Base-by-base conservation (phyloP, 257 asterid genomes). In the Penstemon eatonii region DNA sequence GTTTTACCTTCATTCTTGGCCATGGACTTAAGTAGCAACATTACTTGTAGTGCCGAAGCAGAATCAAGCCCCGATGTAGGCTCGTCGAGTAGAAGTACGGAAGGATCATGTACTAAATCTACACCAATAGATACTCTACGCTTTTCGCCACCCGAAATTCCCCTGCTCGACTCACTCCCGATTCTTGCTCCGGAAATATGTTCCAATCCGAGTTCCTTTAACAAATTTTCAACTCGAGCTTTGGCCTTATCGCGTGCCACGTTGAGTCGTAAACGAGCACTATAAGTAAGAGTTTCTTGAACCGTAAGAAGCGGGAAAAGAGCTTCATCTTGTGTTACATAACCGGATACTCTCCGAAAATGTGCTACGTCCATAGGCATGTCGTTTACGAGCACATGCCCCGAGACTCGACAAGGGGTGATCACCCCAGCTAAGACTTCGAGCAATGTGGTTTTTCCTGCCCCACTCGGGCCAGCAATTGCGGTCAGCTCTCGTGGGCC, bases 1-100 rank as follows among this genome's bases (percentile, higher is more conserved):
- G 96, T 92, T 67, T 85, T 89, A 9, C 71, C 66, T 47, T 76
- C 88, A 36, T 80, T 78, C 76, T 65, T 75, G 3, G 96, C 88
- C 88, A 92, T 80, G 39, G 89, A 74, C 70, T 81, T 83, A 8
- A 92, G 90, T 13, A 86, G 43, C 47, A 51, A 8, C 78, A 83
- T 74, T 5, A 87, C 82, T 33, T 87, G 87, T 7, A 87, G 78
- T 0, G 98, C 92, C 18, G 96, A 79, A 11, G 84, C 88, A 0
- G 95, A 87, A 69, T 91, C 98, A 1, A 91, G 95, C 60, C 96
- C 97, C 1, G 93, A 91, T 5, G 97, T 89, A 4, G 97, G 96
- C 60, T 91, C 97, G 47, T 91, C 96, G 3, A 91, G 86, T 8
- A 91, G 75, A 41, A 91, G 70, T 46, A 91, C 91, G 9, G 82